phyloP scores from a whole-genome alignment of 78 protist species.

The Guillardia theta region DNA sequence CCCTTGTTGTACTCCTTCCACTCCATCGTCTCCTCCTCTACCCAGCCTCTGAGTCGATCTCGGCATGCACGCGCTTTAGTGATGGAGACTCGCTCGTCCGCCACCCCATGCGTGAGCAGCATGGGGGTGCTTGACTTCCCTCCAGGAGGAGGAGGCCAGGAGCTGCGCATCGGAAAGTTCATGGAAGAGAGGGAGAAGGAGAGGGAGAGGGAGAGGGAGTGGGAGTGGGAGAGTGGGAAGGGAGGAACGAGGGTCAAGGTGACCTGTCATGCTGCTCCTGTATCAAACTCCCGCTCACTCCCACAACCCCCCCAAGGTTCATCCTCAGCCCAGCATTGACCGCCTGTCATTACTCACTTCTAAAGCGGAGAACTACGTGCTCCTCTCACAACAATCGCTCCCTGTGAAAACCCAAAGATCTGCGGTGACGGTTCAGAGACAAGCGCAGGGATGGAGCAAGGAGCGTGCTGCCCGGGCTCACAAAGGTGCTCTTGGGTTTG shows the following conservation, averaged over 20 bases:
- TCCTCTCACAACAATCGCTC: neutral
- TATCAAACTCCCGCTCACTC: neutral
- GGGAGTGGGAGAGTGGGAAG: no score
- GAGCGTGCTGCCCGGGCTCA: neutral
- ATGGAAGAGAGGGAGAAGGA: neutral
- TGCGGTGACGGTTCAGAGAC: neutral
- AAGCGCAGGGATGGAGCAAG: neutral
- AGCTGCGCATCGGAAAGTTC: no score
- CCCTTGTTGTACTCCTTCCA: neutral
- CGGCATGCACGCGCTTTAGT: neutral
- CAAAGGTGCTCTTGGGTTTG: neutral
- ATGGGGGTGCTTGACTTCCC: no score
- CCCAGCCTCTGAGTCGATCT: neutral
- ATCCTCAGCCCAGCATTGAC: neutral
- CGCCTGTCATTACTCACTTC: no score
- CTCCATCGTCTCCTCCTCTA: neutral
- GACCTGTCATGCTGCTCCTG: neutral
- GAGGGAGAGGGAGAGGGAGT: neutral
- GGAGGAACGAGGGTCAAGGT: no score
- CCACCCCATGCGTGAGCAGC: conserved; percentile 7
- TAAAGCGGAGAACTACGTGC: no score
- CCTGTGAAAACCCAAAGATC: neutral
- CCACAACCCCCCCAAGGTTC: neutral
- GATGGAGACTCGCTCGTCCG: neutral
- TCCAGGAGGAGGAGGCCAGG: no score